phyloP scores from a whole-genome alignment of 371 early-diverging fungal genomes.

The Zopfochytrium polystomum region DNA sequence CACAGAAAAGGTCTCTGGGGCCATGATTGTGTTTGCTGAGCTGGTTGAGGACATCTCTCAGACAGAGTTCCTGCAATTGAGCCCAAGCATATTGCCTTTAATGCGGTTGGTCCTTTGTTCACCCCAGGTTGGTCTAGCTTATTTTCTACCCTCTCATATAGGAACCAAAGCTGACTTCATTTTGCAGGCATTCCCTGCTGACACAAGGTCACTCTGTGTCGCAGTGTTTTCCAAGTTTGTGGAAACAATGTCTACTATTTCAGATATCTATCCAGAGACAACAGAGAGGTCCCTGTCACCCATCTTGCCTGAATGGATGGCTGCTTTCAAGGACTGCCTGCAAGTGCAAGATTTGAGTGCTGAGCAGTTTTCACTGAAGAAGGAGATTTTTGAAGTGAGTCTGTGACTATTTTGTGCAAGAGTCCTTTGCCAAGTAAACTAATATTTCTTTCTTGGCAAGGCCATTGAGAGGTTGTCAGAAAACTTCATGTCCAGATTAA shows the following conservation, averaged over 20 bases:
- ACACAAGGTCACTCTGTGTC: slow-evolving; percentile 74
- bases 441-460: slow-evolving; percentile 23
- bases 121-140: slow-evolving; percentile 36
- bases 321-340: slow-evolving; percentile 63
- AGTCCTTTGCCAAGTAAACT: background rate
- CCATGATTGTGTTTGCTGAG: slow-evolving; percentile 82
- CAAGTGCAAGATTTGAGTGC: slow-evolving; percentile 47
- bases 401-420: background rate
- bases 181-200: slow-evolving; percentile 47
- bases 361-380: slow-evolving; percentile 64
- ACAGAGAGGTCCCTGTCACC: no score
- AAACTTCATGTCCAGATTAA: slow-evolving; percentile 61
- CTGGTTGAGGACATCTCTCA: slow-evolving; percentile 86
- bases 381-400: slow-evolving; percentile 65
- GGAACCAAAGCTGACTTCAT: background rate
- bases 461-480: slow-evolving; percentile 60
- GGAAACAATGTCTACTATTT: slow-evolving; percentile 72
- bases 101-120: slow-evolving; percentile 69
- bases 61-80: slow-evolving; percentile 75
- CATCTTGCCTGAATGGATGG: slow-evolving; percentile 75
- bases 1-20: slow-evolving; percentile 76
- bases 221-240: slow-evolving; percentile 78
- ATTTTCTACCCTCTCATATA: background rate
- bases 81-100: slow-evolving; percentile 77
- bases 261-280: slow-evolving; percentile 62